Conservation (phyloP, 139 green algal genomes). For the Nannochloris sp. region DNA sequence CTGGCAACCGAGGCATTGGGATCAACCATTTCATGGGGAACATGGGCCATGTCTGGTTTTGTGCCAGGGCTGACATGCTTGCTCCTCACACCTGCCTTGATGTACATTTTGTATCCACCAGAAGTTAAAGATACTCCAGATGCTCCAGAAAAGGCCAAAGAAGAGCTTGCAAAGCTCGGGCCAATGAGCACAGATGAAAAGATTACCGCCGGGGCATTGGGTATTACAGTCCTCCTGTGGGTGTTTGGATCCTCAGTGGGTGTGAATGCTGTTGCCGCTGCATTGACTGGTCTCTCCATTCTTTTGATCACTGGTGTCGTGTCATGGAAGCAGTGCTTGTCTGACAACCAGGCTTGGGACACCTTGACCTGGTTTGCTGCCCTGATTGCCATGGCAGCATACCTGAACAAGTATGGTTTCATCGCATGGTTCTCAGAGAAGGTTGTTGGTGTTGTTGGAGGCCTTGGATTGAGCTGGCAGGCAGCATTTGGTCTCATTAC, state of each 20-base stretch:
- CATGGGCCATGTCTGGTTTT: conserved; percentile 83
- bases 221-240: conserved; percentile 84
- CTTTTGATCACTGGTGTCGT: conserved; percentile 84
- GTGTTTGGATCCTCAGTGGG: conserved; percentile 82
- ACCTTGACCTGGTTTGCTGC: conserved; percentile 98
- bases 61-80: conserved; percentile 84
- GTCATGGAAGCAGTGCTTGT: conserved; percentile 71
- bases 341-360: conserved; percentile 81
- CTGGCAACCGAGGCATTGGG: conserved; percentile 76
- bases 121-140: conserved; percentile 92
- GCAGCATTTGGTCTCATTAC: conserved; percentile 81
- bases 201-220: conserved; percentile 82
- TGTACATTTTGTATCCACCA: conserved; percentile 94
- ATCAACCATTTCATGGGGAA: conserved; percentile 82
- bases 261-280: conserved; percentile 88
- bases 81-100: conserved; percentile 73
- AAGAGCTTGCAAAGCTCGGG: conserved; percentile 90
- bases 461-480: conserved; percentile 90
- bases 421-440: conserved; percentile 92
- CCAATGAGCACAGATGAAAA: conserved; percentile 91
- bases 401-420: conserved; percentile 98
- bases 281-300: conserved; percentile 89
- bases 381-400: conserved; percentile 95
- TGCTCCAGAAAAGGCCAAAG: conserved; percentile 62
- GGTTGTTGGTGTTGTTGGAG: conserved; percentile 68